Conservation (phyloP, 2,329 filamentous ascomycete genomes). For the Neopestalotiopsis rosae region DNA sequence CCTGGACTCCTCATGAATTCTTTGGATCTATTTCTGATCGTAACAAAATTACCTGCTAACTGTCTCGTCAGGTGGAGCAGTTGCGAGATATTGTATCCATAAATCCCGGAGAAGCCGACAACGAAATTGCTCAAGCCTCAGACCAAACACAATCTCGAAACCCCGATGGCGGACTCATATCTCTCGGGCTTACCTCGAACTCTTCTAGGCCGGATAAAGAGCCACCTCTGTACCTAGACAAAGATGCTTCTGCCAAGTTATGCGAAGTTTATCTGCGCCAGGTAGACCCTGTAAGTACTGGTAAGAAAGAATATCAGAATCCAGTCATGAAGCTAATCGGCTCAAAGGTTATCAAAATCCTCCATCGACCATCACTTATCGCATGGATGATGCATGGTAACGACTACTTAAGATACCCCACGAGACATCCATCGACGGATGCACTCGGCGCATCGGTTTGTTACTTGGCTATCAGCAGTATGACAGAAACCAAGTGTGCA, state of each 20-base stretch:
- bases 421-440: conserved; percentile 21
- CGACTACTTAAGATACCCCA: conserved; percentile 30
- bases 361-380: conserved; percentile 27
- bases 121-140: conserved; percentile 5
- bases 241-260: conserved; percentile 13
- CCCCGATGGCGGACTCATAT: not conserved
- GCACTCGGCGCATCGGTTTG: conserved; percentile 29
- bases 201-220: not conserved
- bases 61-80: conserved; percentile 3
- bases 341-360: conserved; percentile 28
- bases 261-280: conserved; percentile 29
- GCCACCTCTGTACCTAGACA: not conserved
- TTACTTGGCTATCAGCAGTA: conserved; percentile 29
- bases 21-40: not conserved
- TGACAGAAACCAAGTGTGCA: conserved; percentile 31
- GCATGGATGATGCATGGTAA: conserved; percentile 28
- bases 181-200: not conserved
- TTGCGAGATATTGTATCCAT: not conserved
- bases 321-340: not conserved
- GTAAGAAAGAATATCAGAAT: not conserved
- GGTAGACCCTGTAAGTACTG: conserved; percentile 26
- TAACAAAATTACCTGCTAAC: not conserved
- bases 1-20: not conserved
- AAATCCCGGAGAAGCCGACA: conserved; percentile 1
- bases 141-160: not conserved